Conservation (phyloP, 2,329 filamentous ascomycete genomes). For the Aspergillus fijiensis region DNA sequence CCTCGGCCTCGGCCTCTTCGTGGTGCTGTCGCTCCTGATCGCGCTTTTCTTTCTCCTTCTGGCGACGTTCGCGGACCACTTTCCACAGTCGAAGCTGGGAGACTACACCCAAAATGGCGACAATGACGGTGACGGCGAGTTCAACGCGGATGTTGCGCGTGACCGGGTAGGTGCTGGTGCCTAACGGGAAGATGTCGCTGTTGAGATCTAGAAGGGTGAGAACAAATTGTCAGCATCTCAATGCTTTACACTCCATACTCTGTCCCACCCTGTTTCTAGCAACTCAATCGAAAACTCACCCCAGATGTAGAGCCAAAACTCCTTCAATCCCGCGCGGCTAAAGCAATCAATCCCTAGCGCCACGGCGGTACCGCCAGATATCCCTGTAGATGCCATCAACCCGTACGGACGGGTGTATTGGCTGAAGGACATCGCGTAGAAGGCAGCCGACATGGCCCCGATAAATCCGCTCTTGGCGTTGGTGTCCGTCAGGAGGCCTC, state of each 20-base stretch:
- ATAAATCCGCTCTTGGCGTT: slow-evolving; percentile 73
- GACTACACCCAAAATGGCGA: slow-evolving; percentile 72
- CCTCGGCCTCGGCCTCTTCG: slow-evolving; percentile 65
- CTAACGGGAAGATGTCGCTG: slow-evolving; percentile 72
- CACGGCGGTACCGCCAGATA: slow-evolving; percentile 74
- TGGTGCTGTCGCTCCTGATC: slow-evolving; percentile 56
- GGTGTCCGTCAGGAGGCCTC: slow-evolving; percentile 67
- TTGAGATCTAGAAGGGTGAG: slow-evolving; percentile 60
- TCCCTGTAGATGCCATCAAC: slow-evolving; percentile 73
- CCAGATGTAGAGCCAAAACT: slow-evolving; percentile 96
- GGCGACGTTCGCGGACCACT: slow-evolving; percentile 61
- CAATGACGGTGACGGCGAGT: slow-evolving; percentile 71
- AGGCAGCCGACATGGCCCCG: slow-evolving; percentile 64
- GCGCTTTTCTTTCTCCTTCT: slow-evolving; percentile 47
- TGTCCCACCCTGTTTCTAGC: no score
- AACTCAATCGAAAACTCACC: slow-evolving; percentile 41
- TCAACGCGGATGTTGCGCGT: slow-evolving; percentile 86
- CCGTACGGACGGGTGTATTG: slow-evolving; percentile 75
- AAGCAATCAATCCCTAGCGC: slow-evolving; percentile 90
- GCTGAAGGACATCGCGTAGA: slow-evolving; percentile 75
- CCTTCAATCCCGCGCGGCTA: slow-evolving; percentile 83
- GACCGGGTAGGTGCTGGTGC: slow-evolving; percentile 75
- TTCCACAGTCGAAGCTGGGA: slow-evolving; percentile 87
- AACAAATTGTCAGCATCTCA: no score
- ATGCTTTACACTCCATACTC: no score